Evolutionary conservation across 331 rosid genomes (phyloP), one percentile per base, ranked within the genome.

Genomic region (Cydonia oblonga): DNA sequence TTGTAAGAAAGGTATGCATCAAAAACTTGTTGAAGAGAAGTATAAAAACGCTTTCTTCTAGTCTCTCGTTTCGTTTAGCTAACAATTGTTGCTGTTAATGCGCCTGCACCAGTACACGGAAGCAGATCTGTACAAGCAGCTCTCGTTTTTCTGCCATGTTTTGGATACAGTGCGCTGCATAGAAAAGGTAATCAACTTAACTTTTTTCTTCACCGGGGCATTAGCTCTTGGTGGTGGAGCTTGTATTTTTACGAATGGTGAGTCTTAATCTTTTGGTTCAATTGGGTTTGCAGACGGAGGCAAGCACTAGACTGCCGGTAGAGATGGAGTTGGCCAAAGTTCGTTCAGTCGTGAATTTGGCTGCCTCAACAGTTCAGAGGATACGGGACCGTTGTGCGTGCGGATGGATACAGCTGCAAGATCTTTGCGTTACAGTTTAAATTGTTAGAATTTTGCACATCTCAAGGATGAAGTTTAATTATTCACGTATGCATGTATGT

Each of bases 91-190:
- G 59, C 24, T 20, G 56, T 28, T 53, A 76, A 25, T 59, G 33
- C 18, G 30, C 66, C 80, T 71, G 69, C 51, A 77, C 35, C 74
- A 93, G 98, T 93, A 88, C 90, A 86, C 96, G 32, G 97, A 91
- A 77, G 87, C 91, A 57, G 90, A 87, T 76, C 68, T 93, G 78
- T 91, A 89, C 82, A 93, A 76, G 88, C 96, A 93, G 82, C 96
- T 93, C 61, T 70, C 96, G 3, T 93, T 81, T 84, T 91, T 89
- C 75, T 87, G 98, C 70, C 84, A 89, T 49, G 76, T 88, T 20
- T 76, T 93, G 71, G 97, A 91, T 73, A 70, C 93, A 5, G 87
- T 74, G 56, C 76, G 85, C 70, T 79, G 85, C 76, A 70, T 80
- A 60, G 98, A 93, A 68, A 93, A 93, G 98, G 98, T 93, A 30